phyloP scores from a whole-genome alignment of 78 protist species.

The Dictyostelium capitatum region DNA sequence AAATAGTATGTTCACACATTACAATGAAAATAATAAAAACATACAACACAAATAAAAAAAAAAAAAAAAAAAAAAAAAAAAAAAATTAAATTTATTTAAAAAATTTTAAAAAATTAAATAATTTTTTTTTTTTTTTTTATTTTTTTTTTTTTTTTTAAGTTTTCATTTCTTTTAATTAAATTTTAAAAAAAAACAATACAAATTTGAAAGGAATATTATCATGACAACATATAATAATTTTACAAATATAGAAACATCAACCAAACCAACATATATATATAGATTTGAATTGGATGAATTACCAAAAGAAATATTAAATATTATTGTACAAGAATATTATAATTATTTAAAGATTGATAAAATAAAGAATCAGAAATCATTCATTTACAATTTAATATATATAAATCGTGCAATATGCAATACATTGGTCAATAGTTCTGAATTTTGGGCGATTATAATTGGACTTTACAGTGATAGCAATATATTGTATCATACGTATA shows the following conservation, averaged over 20 bases:
- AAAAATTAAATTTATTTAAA: too few relatives aligned
- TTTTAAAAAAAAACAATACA: background rate
- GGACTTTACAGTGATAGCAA: background rate
- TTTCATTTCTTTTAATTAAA: background rate
- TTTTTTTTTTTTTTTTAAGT: background rate
- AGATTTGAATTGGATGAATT: background rate
- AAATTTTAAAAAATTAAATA: too few relatives aligned
- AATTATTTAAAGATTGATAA: background rate
- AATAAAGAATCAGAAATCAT: background rate
- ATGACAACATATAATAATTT: background rate
- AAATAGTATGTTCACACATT: too few relatives aligned
- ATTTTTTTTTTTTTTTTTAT: background rate
- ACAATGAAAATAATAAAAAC: too few relatives aligned
- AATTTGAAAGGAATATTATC: too few relatives aligned
- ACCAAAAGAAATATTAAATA: background rate
- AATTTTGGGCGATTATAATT: background rate
- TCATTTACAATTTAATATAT: background rate
- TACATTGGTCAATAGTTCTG: background rate
- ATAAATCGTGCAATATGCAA: background rate
- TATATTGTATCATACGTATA: background rate
- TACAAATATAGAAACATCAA: background rate
- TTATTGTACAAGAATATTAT: background rate
- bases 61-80: too few relatives aligned
- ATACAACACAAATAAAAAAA: too few relatives aligned
- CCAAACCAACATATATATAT: background rate